Base-by-base conservation (phyloP, 345 rosid genomes). In the Populus davidiana region DNA sequence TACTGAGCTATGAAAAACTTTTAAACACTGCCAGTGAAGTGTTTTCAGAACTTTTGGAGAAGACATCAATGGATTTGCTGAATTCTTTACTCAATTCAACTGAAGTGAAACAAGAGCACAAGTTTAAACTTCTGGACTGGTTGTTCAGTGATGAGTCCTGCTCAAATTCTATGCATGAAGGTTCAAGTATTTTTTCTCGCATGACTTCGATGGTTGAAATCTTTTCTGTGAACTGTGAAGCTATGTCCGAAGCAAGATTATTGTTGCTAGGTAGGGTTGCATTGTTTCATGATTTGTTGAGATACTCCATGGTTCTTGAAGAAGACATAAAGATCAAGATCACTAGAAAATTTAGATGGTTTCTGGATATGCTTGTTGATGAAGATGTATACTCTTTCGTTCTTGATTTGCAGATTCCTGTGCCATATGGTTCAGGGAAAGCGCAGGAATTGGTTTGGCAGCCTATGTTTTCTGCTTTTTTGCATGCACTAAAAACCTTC, bases 1-100 rank as follows among this genome's bases (percentile, higher is more conserved):
- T 82, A 65, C 72, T 92, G 56, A 86, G 92, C 83, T 86, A 76
- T 71, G 90, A 89, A 75, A 70, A 81, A 27, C 82, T 72, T 82
- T 79, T 87, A 69, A 86, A 83, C 79, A 77, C 83, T 64, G 93
- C 91, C 6, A 77, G 91, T 81, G 96, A 91, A 86, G 90, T 91
- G 75, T 80, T 87, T 71, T 87, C 88, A 16, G 94, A 96, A 83
- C 94, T 96, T 79, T 52, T 93, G 78, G 99, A 91, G 85, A 92
- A 85, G 80, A 89, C 90, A 65, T 84, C 86, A 54, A 54, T 87
- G 56, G 91, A 90, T 85, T 88, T 96, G 77, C 83, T 90, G 78
- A 74, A 52, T 82, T 86, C 93, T 67, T 72, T 93, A 77, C 82
- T 96, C 38, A 92, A 86, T 82, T 77, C 98, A 70, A 76, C 78